Base-by-base conservation (phyloP, 768 basidiomycete species). In the Auriscalpium microsporum region DNA sequence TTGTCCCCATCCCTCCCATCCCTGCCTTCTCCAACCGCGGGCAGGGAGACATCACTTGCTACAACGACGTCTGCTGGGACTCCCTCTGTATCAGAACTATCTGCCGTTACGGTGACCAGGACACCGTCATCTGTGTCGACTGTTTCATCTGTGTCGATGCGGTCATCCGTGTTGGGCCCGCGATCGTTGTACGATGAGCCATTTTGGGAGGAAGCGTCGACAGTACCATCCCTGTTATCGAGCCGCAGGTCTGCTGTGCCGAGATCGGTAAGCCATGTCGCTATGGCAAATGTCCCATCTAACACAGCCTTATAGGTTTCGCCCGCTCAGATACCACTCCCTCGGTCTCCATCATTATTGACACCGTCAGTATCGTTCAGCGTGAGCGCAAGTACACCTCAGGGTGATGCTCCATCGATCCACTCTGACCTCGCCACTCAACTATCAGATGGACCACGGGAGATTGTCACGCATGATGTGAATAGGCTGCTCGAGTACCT, bases 221-320 rank as follows among this genome's bases (percentile, higher is more conserved):
- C 83, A 2, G 75, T 75, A 59, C 82, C 84, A 7, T 79, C 83
- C 1, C 67, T 87, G 33, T 66, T 87, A 17, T 75, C 81, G 10
- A 79, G 78, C 1, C 59, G 47, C 34, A 46, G 56, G 11, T 58
- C 66, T 16, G 56, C 65, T 16, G 57, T 65, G 28, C 54, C 58
- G 28, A 62, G 62, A 58, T 59, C 67, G 45, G 71, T 72, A 62
- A 37, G 69, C 64, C 48, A 34, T 45, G n/a, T 28, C 16, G 4
- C 13, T 5, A 2, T 35, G 44, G 49, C 4, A 6, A 49, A 57
- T 60, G 17, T 62, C 44, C 9, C 47, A n/a, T 35, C 48, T 56
- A 19, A 58, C 50, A 11, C 7, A 0, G 49, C 55, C 52, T 52
- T 50, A 35, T 50, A 74, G 71, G 59, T 66, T 0, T 65, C 66